Conservation (phyloP, 2,329 filamentous ascomycete species). For the Furcasterigmium sp. region DNA sequence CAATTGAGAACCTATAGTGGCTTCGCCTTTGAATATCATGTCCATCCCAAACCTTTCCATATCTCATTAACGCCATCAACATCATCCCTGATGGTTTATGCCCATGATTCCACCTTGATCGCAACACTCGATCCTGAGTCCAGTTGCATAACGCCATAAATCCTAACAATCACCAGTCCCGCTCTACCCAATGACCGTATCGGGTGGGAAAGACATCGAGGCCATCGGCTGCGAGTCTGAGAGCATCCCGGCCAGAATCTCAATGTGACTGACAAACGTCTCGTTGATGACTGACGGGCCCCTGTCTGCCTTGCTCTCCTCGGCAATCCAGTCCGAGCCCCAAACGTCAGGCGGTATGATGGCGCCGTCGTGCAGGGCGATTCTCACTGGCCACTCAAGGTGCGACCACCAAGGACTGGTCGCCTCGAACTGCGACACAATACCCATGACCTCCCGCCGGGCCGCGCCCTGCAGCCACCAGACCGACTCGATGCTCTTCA, state of each 20-base stretch:
- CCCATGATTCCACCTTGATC: no score
- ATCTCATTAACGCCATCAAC: no score
- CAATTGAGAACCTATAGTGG: no score
- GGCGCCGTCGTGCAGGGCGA: constrained; percentile 50
- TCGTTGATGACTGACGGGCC: constrained; percentile 17
- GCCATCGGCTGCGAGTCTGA: constrained; percentile 22
- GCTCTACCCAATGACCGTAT: constrained; percentile 4
- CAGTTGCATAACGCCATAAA: not conserved
- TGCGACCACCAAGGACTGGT: constrained; percentile 57
- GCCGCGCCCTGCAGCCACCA: constrained; percentile 70
- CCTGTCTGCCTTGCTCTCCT: constrained; percentile 29
- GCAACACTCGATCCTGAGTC: not conserved
- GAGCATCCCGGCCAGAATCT: constrained; percentile 37
- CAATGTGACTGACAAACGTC: constrained; percentile 37
- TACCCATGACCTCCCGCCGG: constrained; percentile 58
- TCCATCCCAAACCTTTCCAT: constrained; percentile 2
- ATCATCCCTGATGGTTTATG: no score
- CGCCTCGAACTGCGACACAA: constrained; percentile 53
- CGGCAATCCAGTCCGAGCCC: constrained; percentile 45
- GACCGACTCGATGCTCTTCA: constrained; percentile 55
- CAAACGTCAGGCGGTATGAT: constrained; percentile 52
- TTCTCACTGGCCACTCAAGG: constrained; percentile 55
- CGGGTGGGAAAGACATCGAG: constrained; percentile 11
- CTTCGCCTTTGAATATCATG: no score
- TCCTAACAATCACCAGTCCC: not conserved